A percentile compares a stretch with the other conserved stretches of the same genome.
Conservation (phyloP, 2,329 filamentous ascomycete species). For the Aspergillus pseudotamarii region DNA sequence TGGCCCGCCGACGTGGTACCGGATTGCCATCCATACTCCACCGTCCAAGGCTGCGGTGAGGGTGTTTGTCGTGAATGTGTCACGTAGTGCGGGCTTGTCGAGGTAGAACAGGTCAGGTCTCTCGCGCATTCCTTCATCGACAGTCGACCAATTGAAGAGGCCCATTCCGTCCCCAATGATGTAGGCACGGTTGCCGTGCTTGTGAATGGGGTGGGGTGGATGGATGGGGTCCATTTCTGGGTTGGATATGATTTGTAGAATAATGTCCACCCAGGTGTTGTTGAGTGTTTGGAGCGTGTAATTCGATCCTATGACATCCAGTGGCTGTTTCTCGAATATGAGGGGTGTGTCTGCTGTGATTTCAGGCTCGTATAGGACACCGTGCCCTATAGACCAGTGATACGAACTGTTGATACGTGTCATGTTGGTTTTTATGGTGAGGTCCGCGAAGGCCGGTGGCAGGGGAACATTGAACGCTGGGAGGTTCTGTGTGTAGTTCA, state of each 20-base stretch:
- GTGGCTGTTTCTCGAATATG: neutral
- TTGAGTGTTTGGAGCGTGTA: neutral
- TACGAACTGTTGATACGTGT: neutral
- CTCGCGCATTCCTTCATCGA: neutral
- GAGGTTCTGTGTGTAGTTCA: neutral
- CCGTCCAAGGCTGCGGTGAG: neutral
- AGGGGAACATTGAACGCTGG: neutral
- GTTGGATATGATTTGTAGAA: neutral
- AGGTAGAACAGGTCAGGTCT: conserved; percentile 2
- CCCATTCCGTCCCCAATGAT: neutral
- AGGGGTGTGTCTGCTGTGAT: neutral
- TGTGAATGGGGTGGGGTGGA: conserved; percentile 2
- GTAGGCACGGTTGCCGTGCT: conserved; percentile 1
- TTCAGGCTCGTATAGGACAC: neutral
- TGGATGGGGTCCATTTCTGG: conserved; percentile 1
- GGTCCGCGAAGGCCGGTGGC: neutral
- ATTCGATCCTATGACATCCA: neutral
- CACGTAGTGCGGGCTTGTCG: neutral
- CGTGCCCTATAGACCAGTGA: neutral
- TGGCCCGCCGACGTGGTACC: neutral
- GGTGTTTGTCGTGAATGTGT: neutral
- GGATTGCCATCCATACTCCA: conserved; percentile 1
- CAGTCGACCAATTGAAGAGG: conserved; percentile 3
- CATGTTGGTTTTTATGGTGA: neutral
- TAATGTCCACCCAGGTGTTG: conserved; percentile 3